These are phyloP conservation scores for Tricholoma flavovirens DNA, from an alignment of 768 basidiomycete genomes.

Conservation along the genomic window DNA sequence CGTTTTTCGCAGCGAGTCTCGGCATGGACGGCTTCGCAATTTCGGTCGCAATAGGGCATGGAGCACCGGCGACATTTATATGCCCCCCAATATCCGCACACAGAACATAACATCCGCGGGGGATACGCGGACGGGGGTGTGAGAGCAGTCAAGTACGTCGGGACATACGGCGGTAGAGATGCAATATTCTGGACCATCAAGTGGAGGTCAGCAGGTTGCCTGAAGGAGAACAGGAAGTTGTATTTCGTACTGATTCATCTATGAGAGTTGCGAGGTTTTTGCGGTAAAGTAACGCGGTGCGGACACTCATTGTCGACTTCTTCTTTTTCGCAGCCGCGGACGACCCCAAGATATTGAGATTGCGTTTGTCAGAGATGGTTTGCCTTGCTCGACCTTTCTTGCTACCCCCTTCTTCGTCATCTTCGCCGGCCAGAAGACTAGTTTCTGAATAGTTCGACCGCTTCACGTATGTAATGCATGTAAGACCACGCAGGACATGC, in stretches of 20 bases:
- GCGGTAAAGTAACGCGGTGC: slow-evolving; percentile 75
- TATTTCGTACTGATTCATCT: slow-evolving; percentile 70
- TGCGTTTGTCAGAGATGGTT: slow-evolving; percentile 74
- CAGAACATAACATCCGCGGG: slow-evolving; percentile 70
- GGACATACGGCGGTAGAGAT: slow-evolving; percentile 42
- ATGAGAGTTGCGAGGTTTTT: slow-evolving; percentile 70
- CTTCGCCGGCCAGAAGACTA: slow-evolving; percentile 40
- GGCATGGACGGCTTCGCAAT: slow-evolving; percentile 66
- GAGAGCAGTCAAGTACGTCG: slow-evolving; percentile 68
- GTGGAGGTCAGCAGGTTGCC: not conserved
- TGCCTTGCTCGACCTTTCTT: slow-evolving; percentile 68
- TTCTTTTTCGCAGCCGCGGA: slow-evolving; percentile 56
- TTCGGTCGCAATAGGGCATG: slow-evolving; percentile 68
- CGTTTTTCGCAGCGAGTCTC: slow-evolving; percentile 81
- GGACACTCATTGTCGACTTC: slow-evolving; percentile 77
- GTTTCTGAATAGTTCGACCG: slow-evolving; percentile 75
- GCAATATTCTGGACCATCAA: slow-evolving; percentile 46
- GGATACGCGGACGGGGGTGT: slow-evolving; percentile 58
- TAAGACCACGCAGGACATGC: slow-evolving; percentile 2
- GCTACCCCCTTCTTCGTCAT: slow-evolving; percentile 39
- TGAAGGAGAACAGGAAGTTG: not conserved
- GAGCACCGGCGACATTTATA: slow-evolving; percentile 79
- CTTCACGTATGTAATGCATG: slow-evolving; percentile 31
- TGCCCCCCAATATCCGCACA: slow-evolving; percentile 79
- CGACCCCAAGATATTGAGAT: slow-evolving; percentile 42